Evolutionary conservation across 352 stramenopile genomes (phyloP), one percentile per base, ranked within the genome.

Genomic region (Pythium vanterpoolii): DNA sequence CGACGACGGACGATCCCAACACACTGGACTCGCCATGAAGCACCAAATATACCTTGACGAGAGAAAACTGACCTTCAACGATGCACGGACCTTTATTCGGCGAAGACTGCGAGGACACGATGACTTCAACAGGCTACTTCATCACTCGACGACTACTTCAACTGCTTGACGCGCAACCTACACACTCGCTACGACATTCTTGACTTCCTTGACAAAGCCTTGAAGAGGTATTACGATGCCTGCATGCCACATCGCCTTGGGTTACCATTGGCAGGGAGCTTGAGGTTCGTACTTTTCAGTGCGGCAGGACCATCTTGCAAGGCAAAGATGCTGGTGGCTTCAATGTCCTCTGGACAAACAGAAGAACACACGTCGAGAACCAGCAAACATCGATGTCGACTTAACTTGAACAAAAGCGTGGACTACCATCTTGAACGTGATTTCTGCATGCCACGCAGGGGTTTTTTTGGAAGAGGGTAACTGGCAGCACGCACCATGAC

Each of bases 401-500:
- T 13, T 36, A 14, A 36, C 31, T 36, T 36, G 31, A 2, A 36
- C 8, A 36, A 13, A 7, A 7, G 31, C n/a, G 31, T 36, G 31
- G 8, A 14, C 8, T 13, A 14, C 13, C 31, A 19, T 43, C 38
- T 43, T 43, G 38, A 19, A 10, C 38, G 9, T 21, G 1, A 33
- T 38, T 21, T 49, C 51, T 58, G 51, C 51, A 58, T 28, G 38
- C 51, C 51, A 58, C 51, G 51, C 23, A 16, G 2, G 28, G 26
- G 14, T 39, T 47, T 27, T 9, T 7, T 4, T 14, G 5, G 24
- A 27, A 23, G 5, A 34, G 30, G 33, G 10, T 2, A 23, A 57
- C 33, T 31, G 5, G 52, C 3, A 26, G 23, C 50, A 60, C 40
- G 40, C 53, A 60, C 53, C 40, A 60, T 52, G 2, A n/a, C n/a